Conservation (phyloP, 192 early-diverging fungal species). For the Chytriomyces sp. region DNA sequence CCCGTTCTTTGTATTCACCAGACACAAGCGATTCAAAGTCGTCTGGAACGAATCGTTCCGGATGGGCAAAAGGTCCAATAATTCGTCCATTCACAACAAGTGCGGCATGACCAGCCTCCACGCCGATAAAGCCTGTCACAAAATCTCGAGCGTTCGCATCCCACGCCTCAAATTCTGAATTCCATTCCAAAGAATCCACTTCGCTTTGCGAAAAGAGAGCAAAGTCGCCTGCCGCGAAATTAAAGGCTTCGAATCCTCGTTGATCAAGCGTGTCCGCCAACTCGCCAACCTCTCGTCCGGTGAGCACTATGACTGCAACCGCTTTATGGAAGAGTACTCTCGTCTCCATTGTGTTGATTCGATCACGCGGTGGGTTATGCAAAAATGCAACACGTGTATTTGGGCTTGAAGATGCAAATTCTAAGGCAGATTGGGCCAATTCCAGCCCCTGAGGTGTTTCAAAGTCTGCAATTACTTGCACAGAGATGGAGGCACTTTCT, state of each 20-base stretch:
- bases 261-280: slow-evolving; percentile 2
- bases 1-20: slow-evolving; percentile 58
- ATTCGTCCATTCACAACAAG: slow-evolving; percentile 53
- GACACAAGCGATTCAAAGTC: slow-evolving; percentile 66
- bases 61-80: slow-evolving; percentile 38
- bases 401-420: slow-evolving; percentile 20
- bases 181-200: slow-evolving; percentile 2
- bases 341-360: slow-evolving; percentile 1
- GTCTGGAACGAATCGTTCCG: slow-evolving; percentile 49
- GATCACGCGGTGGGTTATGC: slow-evolving; percentile 51
- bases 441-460: slow-evolving; percentile 48
- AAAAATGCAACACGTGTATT: slow-evolving; percentile 55
- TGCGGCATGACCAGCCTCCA: slow-evolving; percentile 31
- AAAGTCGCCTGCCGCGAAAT: slow-evolving; percentile 1
- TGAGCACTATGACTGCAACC: neutral
- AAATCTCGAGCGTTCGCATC: neutral
- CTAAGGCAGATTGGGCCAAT: slow-evolving; percentile 40
- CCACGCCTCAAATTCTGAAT: slow-evolving; percentile 11
- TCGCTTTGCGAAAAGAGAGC: neutral
- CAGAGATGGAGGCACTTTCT: slow-evolving; percentile 23
- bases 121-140: slow-evolving; percentile 16
- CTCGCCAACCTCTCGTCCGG: no score
- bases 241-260: neutral
- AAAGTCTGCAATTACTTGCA: slow-evolving; percentile 46
- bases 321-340: slow-evolving; percentile 8